A percentile compares a stretch with the other conserved stretches of the same genome.
phyloP scores from a whole-genome alignment of 345 rosid genomes.

The Litchi chinensis region DNA sequence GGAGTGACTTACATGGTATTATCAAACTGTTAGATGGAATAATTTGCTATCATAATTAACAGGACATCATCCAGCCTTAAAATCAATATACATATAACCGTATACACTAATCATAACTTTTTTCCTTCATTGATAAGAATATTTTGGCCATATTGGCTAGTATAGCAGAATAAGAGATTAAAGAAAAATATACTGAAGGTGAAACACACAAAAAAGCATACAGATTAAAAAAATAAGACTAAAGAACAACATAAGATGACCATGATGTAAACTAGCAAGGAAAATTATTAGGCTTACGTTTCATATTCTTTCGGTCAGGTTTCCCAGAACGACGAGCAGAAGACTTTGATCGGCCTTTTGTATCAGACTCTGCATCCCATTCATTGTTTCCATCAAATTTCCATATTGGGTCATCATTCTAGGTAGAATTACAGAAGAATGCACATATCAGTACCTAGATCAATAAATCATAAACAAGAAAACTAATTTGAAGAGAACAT shows the following conservation, averaged over 20 bases:
- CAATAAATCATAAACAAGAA: neutral
- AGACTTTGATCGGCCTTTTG: conserved; percentile 31
- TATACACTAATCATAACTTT: neutral
- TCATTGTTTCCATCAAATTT: conserved; percentile 28
- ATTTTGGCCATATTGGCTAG: neutral
- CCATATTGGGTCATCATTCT: conserved; percentile 45
- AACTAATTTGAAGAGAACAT: neutral
- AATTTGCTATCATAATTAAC: neutral
- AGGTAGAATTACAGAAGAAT: conserved; percentile 17
- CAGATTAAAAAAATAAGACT: neutral
- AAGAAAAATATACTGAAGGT: neutral
- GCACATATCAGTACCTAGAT: neutral
- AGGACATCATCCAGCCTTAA: neutral
- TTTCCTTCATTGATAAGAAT: neutral
- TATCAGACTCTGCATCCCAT: conserved; percentile 19
- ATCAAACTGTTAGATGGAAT: neutral
- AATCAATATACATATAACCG: neutral
- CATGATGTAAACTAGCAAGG: neutral
- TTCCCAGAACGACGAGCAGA: conserved; percentile 36
- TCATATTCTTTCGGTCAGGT: conserved; percentile 37
- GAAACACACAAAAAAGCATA: neutral
- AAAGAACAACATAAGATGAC: neutral
- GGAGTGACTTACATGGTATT: neutral
- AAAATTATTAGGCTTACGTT: conserved; percentile 38
- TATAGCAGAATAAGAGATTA: neutral